These are phyloP conservation scores for Penicillium sp. DNA, from an alignment of 2,329 filamentous ascomycete species.

Conservation along the genomic window DNA sequence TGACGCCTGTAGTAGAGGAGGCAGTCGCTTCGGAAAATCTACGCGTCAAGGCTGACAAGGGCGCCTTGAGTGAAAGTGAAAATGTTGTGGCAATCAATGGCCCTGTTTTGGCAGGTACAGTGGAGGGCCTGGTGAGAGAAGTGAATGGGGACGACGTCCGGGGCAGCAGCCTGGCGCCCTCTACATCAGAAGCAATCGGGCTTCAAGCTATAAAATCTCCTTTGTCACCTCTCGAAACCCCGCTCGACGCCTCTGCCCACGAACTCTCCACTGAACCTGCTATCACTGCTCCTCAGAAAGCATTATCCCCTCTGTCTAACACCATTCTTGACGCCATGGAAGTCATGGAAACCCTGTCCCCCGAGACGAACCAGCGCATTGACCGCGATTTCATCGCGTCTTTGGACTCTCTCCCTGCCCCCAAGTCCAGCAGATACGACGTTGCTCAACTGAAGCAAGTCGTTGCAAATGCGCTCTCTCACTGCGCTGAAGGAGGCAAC, in stretches of 20 bases:
- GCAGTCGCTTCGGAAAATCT: constrained; percentile 8
- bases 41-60: constrained; percentile 8
- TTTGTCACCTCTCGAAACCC: constrained; percentile 8
- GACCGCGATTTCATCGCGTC: constrained; percentile 11
- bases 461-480: constrained; percentile 12
- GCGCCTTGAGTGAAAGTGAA: constrained; percentile 5
- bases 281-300: constrained; percentile 4
- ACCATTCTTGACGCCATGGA: constrained; percentile 5
- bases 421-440: constrained; percentile 17
- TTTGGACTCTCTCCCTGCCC: constrained; percentile 16
- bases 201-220: constrained; percentile 5
- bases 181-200: constrained; percentile 15
- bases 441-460: constrained; percentile 15
- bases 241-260: constrained; percentile 6
- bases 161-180: constrained; percentile 14
- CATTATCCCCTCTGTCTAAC: constrained; percentile 6
- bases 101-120: constrained; percentile 6
- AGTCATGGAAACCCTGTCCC: constrained; percentile 8
- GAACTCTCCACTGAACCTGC: constrained; percentile 8
- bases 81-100: constrained; percentile 2
- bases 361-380: constrained; percentile 1
- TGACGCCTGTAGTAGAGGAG: constrained; percentile 27
- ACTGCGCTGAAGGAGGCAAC: not conserved
- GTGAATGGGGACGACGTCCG: constrained; percentile 4
- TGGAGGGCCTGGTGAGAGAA: not conserved